phyloP scores from a whole-genome alignment of 2,329 filamentous ascomycete species.

The Ascochyta pisi region DNA sequence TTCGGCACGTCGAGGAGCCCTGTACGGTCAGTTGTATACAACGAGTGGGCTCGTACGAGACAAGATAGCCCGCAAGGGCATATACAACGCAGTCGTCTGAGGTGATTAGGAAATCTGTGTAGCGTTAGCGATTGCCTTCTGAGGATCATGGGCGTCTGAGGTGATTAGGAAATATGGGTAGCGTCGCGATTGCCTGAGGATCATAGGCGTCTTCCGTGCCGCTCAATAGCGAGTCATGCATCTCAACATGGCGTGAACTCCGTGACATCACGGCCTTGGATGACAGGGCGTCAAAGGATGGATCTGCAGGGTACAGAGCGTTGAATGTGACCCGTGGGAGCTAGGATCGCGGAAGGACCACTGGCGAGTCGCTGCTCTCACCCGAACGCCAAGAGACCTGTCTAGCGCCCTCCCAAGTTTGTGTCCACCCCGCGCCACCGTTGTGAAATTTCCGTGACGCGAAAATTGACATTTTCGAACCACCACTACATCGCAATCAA shows the following conservation, averaged over 20 bases:
- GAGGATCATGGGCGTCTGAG: background rate
- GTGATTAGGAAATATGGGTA: background rate
- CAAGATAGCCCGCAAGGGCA: background rate
- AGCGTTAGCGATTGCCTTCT: background rate
- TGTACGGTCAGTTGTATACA: background rate
- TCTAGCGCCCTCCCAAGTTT: slow-evolving; percentile 4
- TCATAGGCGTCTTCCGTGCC: background rate
- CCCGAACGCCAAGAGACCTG: slow-evolving; percentile 11
- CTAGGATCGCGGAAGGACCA: slow-evolving; percentile 6
- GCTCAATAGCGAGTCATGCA: slow-evolving; percentile 6
- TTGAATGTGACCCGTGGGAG: slow-evolving; percentile 11
- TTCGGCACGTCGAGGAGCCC: background rate
- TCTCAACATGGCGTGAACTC: background rate
- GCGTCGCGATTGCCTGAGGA: background rate
- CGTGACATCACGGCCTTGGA: background rate
- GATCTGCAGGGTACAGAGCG: slow-evolving; percentile 10
- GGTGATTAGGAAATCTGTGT: background rate
- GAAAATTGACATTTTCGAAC: background rate
- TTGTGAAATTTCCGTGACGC: slow-evolving; percentile 23
- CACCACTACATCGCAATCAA: slow-evolving; percentile 3
- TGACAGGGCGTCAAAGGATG: background rate
- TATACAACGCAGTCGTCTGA: background rate
- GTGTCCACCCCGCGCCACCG: slow-evolving; percentile 26
- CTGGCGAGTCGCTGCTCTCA: slow-evolving; percentile 4
- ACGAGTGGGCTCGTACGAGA: background rate